phyloP scores from a whole-genome alignment of 2,329 filamentous ascomycete species.

The Westerdykella aurantiaca region DNA sequence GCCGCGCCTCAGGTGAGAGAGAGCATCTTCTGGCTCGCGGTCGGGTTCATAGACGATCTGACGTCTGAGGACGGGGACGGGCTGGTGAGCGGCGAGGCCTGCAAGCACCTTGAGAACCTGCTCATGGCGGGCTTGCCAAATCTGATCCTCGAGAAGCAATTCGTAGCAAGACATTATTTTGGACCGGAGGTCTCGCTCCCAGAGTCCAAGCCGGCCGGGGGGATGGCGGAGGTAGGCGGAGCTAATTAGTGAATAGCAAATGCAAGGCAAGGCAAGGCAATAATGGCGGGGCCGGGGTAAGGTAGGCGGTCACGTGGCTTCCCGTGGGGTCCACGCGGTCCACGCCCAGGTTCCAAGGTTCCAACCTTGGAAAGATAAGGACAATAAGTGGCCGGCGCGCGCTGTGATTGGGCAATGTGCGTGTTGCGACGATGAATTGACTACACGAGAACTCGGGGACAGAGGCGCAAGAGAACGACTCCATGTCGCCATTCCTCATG shows the following conservation, averaged over 20 bases:
- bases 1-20: slow-evolving; percentile 31
- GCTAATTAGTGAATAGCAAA: not conserved
- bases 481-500: too few species aligned
- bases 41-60: slow-evolving; percentile 54
- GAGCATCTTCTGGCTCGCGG: slow-evolving; percentile 41
- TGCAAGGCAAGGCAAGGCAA: not conserved
- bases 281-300: not conserved
- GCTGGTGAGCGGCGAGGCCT: slow-evolving; percentile 57
- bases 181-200: not conserved
- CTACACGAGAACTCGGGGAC: too few species aligned
- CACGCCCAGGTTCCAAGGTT: too few species aligned
- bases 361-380: too few species aligned
- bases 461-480: too few species aligned
- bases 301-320: too few species aligned
- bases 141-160: slow-evolving; percentile 55
- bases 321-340: not conserved
- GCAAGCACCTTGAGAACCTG: slow-evolving; percentile 58
- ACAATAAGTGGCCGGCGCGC: too few species aligned
- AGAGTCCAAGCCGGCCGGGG: too few species aligned
- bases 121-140: slow-evolving; percentile 52
- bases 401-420: too few species aligned
- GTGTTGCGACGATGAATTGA: too few species aligned
- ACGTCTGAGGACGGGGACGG: slow-evolving; percentile 49
- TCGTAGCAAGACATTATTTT: slow-evolving; percentile 52
- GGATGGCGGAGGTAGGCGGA: not conserved